These are phyloP conservation scores for Monosporascus sp. DNA, from an alignment of 2,329 filamentous ascomycete species.

Conservation along the genomic window DNA sequence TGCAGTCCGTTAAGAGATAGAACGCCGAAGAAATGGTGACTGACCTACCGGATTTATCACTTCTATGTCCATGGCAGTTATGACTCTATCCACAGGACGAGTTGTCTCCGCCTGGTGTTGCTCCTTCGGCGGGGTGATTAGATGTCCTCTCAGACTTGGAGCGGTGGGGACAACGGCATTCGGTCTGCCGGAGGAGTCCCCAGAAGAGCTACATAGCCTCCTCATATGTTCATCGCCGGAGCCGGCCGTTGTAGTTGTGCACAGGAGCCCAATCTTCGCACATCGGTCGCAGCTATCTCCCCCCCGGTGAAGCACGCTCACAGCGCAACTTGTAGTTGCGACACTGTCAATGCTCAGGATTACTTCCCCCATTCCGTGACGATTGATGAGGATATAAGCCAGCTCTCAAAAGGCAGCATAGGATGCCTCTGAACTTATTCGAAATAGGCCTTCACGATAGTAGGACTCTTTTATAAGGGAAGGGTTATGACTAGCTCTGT, in stretches of 20 bases:
- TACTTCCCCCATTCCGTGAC: no score
- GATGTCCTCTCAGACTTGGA: background rate
- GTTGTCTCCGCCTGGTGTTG: background rate
- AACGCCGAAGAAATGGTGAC: background rate
- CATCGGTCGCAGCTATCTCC: background rate
- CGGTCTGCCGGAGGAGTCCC: background rate
- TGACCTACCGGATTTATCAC: background rate
- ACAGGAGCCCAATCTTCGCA: background rate
- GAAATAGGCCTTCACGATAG: no score
- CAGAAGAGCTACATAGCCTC: background rate
- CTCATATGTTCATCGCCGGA: background rate
- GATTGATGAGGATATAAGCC: no score
- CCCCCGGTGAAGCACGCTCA: background rate
- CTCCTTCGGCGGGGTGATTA: background rate
- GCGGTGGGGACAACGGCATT: background rate
- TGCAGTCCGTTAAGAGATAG: background rate
- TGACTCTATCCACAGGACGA: background rate
- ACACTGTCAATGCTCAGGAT: background rate
- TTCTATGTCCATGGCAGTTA: background rate
- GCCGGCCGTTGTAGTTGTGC: background rate
- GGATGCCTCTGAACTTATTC: no score
- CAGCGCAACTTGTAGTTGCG: background rate
- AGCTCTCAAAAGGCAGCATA: no score
- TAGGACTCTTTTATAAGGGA: no score
- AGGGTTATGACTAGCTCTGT: no score